Conservation (phyloP, 257 asterid species). For the Solanum boliviense region DNA sequence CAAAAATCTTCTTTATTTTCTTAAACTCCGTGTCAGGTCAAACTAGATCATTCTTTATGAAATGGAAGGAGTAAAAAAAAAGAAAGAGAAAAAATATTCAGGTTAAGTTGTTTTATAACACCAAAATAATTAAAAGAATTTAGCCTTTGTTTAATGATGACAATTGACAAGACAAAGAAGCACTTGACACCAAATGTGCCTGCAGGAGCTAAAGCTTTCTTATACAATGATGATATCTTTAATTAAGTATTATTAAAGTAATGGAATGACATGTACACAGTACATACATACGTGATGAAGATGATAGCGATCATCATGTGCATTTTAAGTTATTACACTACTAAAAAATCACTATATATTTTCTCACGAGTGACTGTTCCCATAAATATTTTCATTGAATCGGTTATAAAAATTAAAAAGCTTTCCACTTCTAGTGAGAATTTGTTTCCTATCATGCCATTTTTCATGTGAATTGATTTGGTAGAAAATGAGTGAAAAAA, state of each 20-base stretch:
- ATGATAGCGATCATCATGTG: not conserved
- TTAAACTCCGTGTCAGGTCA: too few species aligned
- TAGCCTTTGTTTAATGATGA: not conserved
- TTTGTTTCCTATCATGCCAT: not conserved
- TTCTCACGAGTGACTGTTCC: accelerated
- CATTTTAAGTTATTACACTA: not conserved
- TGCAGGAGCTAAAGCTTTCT: not conserved
- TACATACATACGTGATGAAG: not conserved
- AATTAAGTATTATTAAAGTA: not conserved
- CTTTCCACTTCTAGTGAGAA: not conserved
- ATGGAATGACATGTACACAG: not conserved
- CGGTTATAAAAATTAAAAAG: too few species aligned
- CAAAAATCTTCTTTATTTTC: too few species aligned
- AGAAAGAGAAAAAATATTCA: not conserved
- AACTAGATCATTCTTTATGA: too few species aligned
- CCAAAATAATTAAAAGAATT: not conserved
- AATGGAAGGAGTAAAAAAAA: not conserved
- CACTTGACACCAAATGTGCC: not conserved
- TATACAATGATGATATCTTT: not conserved
- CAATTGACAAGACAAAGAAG: not conserved
- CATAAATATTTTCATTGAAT: too few species aligned
- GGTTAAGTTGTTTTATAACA: not conserved
- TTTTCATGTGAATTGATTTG: not conserved
- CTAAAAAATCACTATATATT: too few species aligned
- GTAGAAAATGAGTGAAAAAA: too few species aligned